Percentiles rank a stretch among this genome's conserved stretches.
These are phyloP conservation scores for Aspergillus versicolor DNA, from an alignment of 2,329 filamentous ascomycete genomes.

Conservation along the genomic window DNA sequence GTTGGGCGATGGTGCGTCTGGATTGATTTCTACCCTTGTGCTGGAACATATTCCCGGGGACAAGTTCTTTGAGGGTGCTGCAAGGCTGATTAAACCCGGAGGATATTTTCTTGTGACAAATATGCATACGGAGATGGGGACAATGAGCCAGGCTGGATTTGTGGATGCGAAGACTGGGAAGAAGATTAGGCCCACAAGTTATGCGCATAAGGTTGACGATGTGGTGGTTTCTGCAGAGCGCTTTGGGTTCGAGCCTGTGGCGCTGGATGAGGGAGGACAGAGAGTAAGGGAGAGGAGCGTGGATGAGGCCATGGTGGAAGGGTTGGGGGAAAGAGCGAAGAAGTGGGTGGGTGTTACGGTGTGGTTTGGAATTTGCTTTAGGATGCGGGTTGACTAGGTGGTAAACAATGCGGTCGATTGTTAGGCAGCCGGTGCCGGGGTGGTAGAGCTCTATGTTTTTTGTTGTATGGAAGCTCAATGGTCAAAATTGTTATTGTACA, in stretches of 20 bases:
- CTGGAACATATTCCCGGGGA: conserved; percentile 61
- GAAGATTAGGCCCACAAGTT: conserved; percentile 62
- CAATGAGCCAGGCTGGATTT: conserved; percentile 61
- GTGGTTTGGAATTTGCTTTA: conserved; percentile 55
- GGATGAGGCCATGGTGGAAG: conserved; percentile 56
- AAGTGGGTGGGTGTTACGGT: conserved; percentile 63
- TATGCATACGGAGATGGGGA: conserved; percentile 67
- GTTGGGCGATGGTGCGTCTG: conserved; percentile 33
- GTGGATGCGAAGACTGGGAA: conserved; percentile 51
- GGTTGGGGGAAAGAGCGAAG: conserved; percentile 58
- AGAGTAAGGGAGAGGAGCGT: conserved; percentile 47
- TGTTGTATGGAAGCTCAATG: neutral
- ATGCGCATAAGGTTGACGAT: conserved; percentile 54
- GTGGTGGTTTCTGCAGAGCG: conserved; percentile 51
- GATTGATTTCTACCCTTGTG: conserved; percentile 61
- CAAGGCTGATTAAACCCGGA: conserved; percentile 44
- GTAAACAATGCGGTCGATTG: neutral
- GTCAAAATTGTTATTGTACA: conserved; percentile 17
- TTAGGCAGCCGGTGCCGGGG: conserved; percentile 6
- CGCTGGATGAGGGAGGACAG: conserved; percentile 15
- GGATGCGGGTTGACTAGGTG: conserved; percentile 22
- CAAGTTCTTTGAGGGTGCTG: conserved; percentile 56
- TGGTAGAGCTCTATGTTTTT: neutral
- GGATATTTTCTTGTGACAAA: conserved; percentile 63
- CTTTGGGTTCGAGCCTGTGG: conserved; percentile 47